Conservation (phyloP, 306 rosid genomes). For the Mucuna pruriens region DNA sequence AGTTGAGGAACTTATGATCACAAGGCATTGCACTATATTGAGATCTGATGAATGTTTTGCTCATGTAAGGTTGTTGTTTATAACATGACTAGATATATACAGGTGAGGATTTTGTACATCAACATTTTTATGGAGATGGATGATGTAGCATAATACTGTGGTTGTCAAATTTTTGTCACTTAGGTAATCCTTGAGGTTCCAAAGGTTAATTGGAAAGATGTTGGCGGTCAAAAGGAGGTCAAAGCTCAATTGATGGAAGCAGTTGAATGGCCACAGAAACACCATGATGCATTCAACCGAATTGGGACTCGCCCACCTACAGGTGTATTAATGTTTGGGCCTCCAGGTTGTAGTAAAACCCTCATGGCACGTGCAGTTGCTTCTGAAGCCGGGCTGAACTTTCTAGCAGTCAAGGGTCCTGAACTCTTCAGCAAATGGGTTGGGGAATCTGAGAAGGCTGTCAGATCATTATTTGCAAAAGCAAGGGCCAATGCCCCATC, state of each 20-base stretch:
- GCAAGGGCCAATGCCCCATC: conserved; percentile 98
- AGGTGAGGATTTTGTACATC: not conserved
- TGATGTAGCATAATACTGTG: conserved; percentile 13
- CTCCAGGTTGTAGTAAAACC: conserved; percentile 99
- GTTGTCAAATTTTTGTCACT: conserved; percentile 13
- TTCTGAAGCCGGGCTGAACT: conserved; percentile 85
- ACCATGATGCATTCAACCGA: conserved; percentile 78
- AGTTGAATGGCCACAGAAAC: conserved; percentile 93
- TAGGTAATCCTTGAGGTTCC: conserved; percentile 95
- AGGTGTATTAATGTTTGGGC: conserved; percentile 86
- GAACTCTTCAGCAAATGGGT: conserved; percentile 99
- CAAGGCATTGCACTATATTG: not conserved
- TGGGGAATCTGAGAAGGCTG: conserved; percentile 99
- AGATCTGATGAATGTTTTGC: conserved; percentile 2
- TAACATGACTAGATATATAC: conserved; percentile 2
- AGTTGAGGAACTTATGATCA: conserved; percentile 5
- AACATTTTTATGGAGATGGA: not conserved
- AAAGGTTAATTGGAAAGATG: conserved; percentile 92
- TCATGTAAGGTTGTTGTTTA: conserved; percentile 22
- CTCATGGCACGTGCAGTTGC: conserved; percentile 97
- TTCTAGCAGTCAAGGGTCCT: conserved; percentile 95
- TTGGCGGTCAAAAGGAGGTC: conserved; percentile 93
- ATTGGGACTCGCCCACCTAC: conserved; percentile 87
- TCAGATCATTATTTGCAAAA: conserved; percentile 84
- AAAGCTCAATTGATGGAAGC: conserved; percentile 87